Evolutionary conservation across 2,329 filamentous ascomycete genomes (phyloP).

Genomic region (Aspergillus transmontanensis): DNA sequence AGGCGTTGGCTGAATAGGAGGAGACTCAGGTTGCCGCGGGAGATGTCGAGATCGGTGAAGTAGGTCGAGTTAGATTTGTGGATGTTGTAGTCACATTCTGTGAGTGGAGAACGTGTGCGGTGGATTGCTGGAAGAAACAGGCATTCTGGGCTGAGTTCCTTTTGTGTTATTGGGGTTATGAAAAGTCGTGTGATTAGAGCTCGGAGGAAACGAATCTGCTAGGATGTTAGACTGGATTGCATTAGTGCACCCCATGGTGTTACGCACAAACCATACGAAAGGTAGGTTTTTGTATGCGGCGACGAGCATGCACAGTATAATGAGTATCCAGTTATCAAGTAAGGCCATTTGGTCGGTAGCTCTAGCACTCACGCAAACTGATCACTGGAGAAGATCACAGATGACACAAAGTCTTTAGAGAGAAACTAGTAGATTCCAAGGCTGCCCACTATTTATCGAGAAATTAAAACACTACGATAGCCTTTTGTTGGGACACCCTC

Average conservation of each 20-base stretch:
- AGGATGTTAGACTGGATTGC: background rate
- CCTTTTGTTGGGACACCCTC: background rate
- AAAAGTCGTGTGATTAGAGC: slow-evolving; percentile 2
- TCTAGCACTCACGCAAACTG: background rate
- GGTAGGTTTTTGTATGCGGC: slow-evolving; percentile 13
- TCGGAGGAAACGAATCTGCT: slow-evolving; percentile 9
- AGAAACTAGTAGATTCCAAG: background rate
- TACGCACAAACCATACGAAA: slow-evolving; percentile 13
- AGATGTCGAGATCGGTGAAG: slow-evolving; percentile 23
- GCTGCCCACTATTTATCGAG: background rate
- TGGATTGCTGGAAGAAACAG: slow-evolving; percentile 11
- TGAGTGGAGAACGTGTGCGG: slow-evolving; percentile 6
- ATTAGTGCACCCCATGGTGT: background rate
- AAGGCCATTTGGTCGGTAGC: background rate
- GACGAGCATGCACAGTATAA: background rate
- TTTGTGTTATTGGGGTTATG: background rate
- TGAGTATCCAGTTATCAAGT: background rate
- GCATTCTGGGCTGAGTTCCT: slow-evolving; percentile 1
- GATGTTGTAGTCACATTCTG: slow-evolving; percentile 24
- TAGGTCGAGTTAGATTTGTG: slow-evolving; percentile 25
- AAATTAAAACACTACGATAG: too few relatives aligned
- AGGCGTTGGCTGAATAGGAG: slow-evolving; percentile 3
- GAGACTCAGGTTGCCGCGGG: slow-evolving; percentile 15
- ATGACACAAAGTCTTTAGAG: background rate
- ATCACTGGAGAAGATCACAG: background rate